phyloP scores from a whole-genome alignment of 2,329 filamentous ascomycete species.

The Aspergillus pseudonomiae region DNA sequence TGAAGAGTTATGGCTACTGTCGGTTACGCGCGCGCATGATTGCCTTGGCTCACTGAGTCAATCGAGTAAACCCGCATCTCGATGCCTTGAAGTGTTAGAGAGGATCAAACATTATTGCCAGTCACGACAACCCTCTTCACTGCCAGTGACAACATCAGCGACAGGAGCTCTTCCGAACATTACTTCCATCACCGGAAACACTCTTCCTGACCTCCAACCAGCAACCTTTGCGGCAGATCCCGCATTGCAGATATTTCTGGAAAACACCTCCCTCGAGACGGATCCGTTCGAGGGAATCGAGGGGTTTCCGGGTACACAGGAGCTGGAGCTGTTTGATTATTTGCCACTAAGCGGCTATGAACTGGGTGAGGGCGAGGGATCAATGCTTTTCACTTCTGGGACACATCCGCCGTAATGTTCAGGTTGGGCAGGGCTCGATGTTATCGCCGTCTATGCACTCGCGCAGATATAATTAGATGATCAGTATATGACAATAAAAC shows the following conservation, averaged over 20 bases:
- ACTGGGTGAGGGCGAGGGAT: not conserved
- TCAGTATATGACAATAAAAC: no score
- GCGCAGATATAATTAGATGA: no score
- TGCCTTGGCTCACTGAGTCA: constrained; percentile 15
- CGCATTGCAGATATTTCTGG: constrained; percentile 21
- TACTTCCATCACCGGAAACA: not conserved
- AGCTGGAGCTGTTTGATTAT: constrained; percentile 16
- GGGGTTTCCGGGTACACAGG: constrained; percentile 17
- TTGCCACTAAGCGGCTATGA: not conserved
- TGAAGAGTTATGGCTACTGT: constrained; percentile 19
- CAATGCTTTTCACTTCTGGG: no score
- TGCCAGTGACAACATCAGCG: not conserved
- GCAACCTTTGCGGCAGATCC: constrained; percentile 16
- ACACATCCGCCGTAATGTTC: no score
- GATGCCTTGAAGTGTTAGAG: constrained; percentile 20
- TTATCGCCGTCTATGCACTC: no score
- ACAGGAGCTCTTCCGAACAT: not conserved
- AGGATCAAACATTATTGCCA: constrained; percentile 11
- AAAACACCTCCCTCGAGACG: constrained; percentile 16
- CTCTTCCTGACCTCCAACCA: not conserved
- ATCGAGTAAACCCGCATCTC: constrained; percentile 15
- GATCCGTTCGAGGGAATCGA: constrained; percentile 20
- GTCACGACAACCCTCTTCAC: not conserved
- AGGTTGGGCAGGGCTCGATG: no score
- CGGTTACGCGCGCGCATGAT: constrained; percentile 15